Percentiles rank a stretch among this genome's conserved stretches.
These are phyloP conservation scores for Candida albicans DNA, from an alignment of 1,139 yeast species.

Conservation along the genomic window DNA sequence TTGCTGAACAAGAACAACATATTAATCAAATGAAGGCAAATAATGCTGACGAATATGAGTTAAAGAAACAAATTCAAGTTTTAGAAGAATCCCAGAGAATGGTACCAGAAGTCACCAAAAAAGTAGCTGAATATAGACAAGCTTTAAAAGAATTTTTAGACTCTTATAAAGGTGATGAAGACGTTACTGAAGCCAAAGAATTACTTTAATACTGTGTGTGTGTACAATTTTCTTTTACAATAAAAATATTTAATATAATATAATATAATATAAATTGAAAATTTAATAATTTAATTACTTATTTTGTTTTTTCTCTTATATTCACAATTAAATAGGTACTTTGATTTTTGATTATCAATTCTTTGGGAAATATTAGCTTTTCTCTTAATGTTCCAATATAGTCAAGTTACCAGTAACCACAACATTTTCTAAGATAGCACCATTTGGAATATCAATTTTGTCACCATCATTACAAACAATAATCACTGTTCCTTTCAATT, in stretches of 20 bases:
- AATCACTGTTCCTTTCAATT: constrained; percentile 94
- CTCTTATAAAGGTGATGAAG: constrained; percentile 50
- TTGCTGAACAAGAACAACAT: constrained; percentile 56
- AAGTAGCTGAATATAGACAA: constrained; percentile 50
- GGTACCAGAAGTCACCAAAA: constrained; percentile 60
- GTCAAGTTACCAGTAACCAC: constrained; percentile 97
- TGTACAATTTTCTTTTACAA: neutral
- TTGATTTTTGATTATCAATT: neutral
- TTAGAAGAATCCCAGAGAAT: constrained; percentile 68
- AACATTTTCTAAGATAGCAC: constrained; percentile 89
- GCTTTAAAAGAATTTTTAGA: constrained; percentile 37
- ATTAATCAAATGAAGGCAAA: constrained; percentile 44
- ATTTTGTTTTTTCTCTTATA: too few species aligned
- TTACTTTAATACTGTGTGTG: constrained; percentile 12
- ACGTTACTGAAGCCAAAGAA: constrained; percentile 40
- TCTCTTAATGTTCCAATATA: constrained; percentile 78
- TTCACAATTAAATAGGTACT: neutral
- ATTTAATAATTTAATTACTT: neutral
- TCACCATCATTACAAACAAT: constrained; percentile 97
- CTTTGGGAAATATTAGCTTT: neutral
- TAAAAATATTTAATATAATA: neutral
- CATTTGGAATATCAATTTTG: constrained; percentile 95
- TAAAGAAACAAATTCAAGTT: constrained; percentile 65
- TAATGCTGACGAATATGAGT: constrained; percentile 64
- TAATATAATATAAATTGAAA: neutral